These are phyloP conservation scores for Panaeolus papilionaceus DNA, from an alignment of 768 basidiomycete genomes.

Conservation along the genomic window DNA sequence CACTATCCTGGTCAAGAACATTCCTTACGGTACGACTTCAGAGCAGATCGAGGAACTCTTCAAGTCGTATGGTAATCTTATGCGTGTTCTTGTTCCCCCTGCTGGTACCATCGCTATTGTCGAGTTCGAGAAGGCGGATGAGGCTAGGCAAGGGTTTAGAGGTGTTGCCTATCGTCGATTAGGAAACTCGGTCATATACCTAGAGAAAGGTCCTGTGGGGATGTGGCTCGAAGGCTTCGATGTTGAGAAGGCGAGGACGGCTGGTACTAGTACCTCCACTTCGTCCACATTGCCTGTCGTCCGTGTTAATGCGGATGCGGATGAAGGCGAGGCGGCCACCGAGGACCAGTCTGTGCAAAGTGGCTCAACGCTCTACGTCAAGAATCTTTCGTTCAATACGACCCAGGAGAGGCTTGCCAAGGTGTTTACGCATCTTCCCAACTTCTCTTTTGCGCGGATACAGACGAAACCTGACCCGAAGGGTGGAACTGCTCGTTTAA, in stretches of 20 bases:
- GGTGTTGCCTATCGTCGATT: conserved; percentile 87
- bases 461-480: conserved; percentile 93
- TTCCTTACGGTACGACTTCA: conserved; percentile 86
- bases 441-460: conserved; percentile 86
- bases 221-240: conserved; percentile 69
- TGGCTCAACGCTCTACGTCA: conserved; percentile 90
- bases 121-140: conserved; percentile 76
- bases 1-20: conserved; percentile 92
- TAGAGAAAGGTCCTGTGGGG: conserved; percentile 89
- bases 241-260: conserved; percentile 15
- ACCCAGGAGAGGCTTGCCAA: conserved; percentile 73
- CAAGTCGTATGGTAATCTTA: conserved; percentile 72
- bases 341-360: conserved; percentile 54
- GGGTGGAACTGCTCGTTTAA: conserved; percentile 64
- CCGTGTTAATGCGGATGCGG: conserved; percentile 43
- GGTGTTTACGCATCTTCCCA: conserved; percentile 76
- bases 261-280: conserved; percentile 23
- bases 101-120: conserved; percentile 94
- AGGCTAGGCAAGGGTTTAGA: conserved; percentile 78
- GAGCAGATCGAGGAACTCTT: conserved; percentile 84
- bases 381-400: conserved; percentile 95
- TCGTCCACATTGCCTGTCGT: conserved; percentile 26
- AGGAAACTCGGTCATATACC: conserved; percentile 88
- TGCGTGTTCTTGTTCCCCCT: conserved; percentile 82
- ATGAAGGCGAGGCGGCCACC: conserved; percentile 42